Percentiles rank a stretch among this genome's conserved stretches.
Evolutionary conservation across 2,329 filamentous ascomycete species (phyloP).

Genomic region (Sclerotiophoma versabilis): DNA sequence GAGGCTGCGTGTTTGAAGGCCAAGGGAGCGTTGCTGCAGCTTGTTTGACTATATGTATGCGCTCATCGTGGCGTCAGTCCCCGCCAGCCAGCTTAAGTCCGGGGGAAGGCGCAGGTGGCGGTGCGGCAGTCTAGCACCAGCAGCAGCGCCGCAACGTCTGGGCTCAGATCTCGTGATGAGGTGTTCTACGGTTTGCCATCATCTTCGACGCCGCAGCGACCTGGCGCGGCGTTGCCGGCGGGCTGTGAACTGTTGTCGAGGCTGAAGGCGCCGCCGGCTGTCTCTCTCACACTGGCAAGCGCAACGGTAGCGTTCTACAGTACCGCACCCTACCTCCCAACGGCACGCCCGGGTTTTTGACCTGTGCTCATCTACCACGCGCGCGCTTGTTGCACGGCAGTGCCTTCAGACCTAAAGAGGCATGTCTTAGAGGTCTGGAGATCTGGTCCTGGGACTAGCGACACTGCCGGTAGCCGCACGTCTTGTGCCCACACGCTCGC

Average conservation of each 20-base stretch:
- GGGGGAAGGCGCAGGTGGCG: slow-evolving; percentile 4
- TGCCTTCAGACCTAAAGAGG: slow-evolving; percentile 2
- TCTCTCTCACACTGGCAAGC: not conserved
- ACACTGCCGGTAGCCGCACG: slow-evolving; percentile 11
- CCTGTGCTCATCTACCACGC: not conserved
- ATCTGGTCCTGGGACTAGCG: slow-evolving; percentile 8
- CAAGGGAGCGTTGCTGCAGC: slow-evolving; percentile 1
- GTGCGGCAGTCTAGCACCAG: not conserved
- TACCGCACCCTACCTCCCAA: slow-evolving; percentile 3
- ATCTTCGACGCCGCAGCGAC: not conserved
- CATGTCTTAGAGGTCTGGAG: slow-evolving; percentile 17
- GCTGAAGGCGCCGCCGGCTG: not conserved
- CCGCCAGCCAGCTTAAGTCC: slow-evolving; percentile 1
- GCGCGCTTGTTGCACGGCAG: slow-evolving; percentile 3
- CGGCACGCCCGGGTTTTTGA: not conserved
- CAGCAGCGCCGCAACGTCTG: too few species aligned
- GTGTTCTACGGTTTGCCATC: not conserved
- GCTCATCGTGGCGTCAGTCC: slow-evolving; percentile 18
- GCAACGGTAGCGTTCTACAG: not conserved
- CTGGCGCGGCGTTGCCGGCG: not conserved
- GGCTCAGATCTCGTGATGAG: too few species aligned
- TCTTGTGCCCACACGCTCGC: slow-evolving; percentile 2
- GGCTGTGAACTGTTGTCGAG: not conserved
- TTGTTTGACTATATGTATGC: slow-evolving; percentile 6
- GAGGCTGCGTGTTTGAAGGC: not conserved